A percentile compares a stretch with the other conserved stretches of the same genome.
Conservation (phyloP, 2,329 filamentous ascomycete species). For the Microthyrium microscopicum region DNA sequence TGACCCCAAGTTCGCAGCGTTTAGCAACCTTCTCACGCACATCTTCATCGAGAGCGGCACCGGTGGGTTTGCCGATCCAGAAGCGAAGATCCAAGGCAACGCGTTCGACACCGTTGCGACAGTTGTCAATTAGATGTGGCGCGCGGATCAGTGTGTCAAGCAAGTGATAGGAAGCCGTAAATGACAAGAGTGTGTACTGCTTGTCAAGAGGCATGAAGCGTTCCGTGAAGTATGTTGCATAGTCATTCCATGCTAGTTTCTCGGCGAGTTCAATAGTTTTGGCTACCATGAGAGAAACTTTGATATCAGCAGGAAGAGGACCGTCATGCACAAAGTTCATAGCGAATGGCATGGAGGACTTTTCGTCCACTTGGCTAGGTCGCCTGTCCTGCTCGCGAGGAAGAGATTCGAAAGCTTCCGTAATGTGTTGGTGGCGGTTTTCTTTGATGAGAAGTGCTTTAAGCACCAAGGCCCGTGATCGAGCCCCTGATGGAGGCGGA, state of each 20-base stretch:
- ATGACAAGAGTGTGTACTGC: constrained; percentile 28
- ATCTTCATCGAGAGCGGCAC: neutral
- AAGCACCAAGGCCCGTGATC: constrained; percentile 40
- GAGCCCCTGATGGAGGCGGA: constrained; percentile 60
- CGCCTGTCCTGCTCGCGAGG: constrained; percentile 22
- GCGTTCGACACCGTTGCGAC: constrained; percentile 2
- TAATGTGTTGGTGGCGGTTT: constrained; percentile 33
- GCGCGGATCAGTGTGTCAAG: constrained; percentile 22
- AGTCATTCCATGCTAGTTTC: constrained; percentile 17
- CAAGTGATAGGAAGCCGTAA: constrained; percentile 27
- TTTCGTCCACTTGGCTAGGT: constrained; percentile 12
- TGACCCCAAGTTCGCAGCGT: too few relatives aligned
- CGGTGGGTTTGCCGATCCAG: constrained; percentile 3
- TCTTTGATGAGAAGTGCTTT: constrained; percentile 41
- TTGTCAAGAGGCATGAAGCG: constrained; percentile 22
- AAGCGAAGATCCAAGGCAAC: constrained; percentile 4
- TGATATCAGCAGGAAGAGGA: constrained; percentile 39
- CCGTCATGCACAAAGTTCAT: constrained; percentile 35
- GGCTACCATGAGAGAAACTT: constrained; percentile 40
- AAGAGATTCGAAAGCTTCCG: constrained; percentile 35
- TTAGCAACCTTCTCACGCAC: neutral
- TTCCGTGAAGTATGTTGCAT: constrained; percentile 18
- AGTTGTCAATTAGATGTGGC: constrained; percentile 4
- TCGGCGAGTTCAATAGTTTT: constrained; percentile 39
- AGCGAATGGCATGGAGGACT: constrained; percentile 19